Evolutionary conservation across 768 basidiomycete species (phyloP).

Genomic region (Suillus cothurnatus): DNA sequence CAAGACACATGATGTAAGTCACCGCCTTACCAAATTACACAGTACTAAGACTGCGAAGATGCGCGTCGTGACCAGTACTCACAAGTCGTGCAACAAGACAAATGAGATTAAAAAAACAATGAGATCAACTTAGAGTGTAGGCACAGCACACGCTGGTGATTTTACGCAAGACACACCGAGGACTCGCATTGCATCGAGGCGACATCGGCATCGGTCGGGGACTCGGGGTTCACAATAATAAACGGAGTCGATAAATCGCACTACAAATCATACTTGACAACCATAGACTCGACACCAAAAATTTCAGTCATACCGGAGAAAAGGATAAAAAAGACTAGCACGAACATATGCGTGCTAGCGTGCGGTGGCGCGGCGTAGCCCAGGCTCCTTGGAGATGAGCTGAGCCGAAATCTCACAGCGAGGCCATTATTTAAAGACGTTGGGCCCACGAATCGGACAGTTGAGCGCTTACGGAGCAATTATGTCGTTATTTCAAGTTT

Average conservation of each 20-base stretch:
- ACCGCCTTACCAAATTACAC: not conserved
- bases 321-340: not conserved
- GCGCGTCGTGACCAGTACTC: not conserved
- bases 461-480: slow-evolving; percentile 1
- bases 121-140: not conserved
- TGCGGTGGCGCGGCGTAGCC: not conserved
- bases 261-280: not conserved
- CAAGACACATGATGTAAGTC: not conserved
- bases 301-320: not conserved
- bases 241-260: not conserved
- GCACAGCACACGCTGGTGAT: not conserved
- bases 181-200: not conserved
- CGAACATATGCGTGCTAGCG: not conserved
- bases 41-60: not conserved
- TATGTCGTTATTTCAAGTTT: not conserved
- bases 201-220: not conserved
- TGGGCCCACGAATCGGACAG: not conserved
- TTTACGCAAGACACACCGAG: not conserved
- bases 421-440: slow-evolving; percentile 2
- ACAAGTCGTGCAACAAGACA: not conserved
- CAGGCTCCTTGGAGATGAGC: not conserved
- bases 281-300: not conserved
- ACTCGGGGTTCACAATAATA: not conserved
- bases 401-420: slow-evolving; percentile 2
- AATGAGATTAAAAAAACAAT: not conserved